Percentiles rank a stretch among this genome's conserved stretches.
These are phyloP conservation scores for Exsudoporus frostii DNA, from an alignment of 768 basidiomycete genomes.

Conservation along the genomic window DNA sequence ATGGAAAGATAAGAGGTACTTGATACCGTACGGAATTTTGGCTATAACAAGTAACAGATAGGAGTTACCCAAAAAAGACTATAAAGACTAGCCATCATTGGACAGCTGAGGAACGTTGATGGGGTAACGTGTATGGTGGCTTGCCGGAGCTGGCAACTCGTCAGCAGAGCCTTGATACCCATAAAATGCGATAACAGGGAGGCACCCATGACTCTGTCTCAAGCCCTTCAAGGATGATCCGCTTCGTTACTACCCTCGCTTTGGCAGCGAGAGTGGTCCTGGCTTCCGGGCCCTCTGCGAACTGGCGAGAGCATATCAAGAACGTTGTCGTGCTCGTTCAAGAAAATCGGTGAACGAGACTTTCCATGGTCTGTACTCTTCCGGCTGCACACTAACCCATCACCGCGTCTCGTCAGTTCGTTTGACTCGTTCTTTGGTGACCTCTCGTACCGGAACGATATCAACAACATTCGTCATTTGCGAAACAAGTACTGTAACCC, in stretches of 20 bases:
- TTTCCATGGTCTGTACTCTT: background rate
- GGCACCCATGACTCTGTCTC: background rate
- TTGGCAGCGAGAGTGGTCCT: background rate
- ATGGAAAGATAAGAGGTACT: too few relatives aligned
- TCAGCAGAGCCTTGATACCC: background rate
- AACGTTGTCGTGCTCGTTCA: constrained; percentile 28
- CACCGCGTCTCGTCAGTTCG: constrained; percentile 6
- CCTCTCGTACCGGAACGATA: constrained; percentile 23
- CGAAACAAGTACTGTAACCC: constrained; percentile 21
- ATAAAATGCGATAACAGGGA: constrained; percentile 9
- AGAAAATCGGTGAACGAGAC: constrained; percentile 20
- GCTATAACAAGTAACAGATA: background rate
- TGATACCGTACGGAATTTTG: too few relatives aligned
- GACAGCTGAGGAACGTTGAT: constrained; percentile 14
- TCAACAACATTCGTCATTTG: constrained; percentile 24
- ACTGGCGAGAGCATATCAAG: constrained; percentile 25
- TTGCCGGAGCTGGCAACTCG: background rate
- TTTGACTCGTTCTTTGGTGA: constrained; percentile 28
- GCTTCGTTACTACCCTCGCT: constrained; percentile 2
- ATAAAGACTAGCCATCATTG: constrained; percentile 1
- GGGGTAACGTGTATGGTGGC: background rate
- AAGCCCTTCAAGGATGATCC: constrained; percentile 8
- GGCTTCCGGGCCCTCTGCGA: background rate
- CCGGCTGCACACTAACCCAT: background rate
- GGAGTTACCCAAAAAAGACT: background rate